Base-by-base conservation (phyloP, 257 asterid genomes). In the Mitragyna speciosa region DNA sequence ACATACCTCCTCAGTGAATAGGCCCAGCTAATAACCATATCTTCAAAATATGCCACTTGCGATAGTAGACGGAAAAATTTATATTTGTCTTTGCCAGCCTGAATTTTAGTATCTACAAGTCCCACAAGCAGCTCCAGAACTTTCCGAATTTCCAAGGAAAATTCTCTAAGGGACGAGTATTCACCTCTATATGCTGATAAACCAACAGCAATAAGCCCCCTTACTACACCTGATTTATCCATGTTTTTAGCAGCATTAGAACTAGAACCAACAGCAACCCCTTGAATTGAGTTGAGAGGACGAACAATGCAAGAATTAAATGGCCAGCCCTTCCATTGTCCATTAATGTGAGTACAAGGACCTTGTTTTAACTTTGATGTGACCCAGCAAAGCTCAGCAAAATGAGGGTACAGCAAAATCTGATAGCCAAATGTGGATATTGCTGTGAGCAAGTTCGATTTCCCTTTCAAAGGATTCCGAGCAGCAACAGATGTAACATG, bases 341-440 rank as follows among this genome's bases (percentile, higher is more conserved):
- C 98, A 49, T 77, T 80, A 39, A 92, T 81, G 64, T 86, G 87
- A 82, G 94, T 93, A 87, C 73, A 84, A 20, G 98, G 99, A 65
- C 99, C 99, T 85, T 90, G 93, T 84, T 92, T 94, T 89, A 96
- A 80, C 86, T 96, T 96, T 74, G 99, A 96, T 54, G 98, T 94
- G 77, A 92, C 91, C 99, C 98, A 96, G 86, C 99, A 96, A 84
- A 96, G 96, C 86, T 91, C 99, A 74, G 97, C 95, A 86, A 96
- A 96, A 88, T 96, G 97, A 81, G 99, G 99, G 87, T 92, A 96
- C 70, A 87, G 84, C 73, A 96, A 87, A 77, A 96, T 88, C 88
- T 96, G 99, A 87, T 92, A 89, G 80, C 98, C 99, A 81, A 92
- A 83, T 33, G 97, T 83, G 80, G 97, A 89, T 85, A 96, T 94